Conservation (phyloP, 371 early-diverging fungal species). For the Actinomucor elegans region DNA sequence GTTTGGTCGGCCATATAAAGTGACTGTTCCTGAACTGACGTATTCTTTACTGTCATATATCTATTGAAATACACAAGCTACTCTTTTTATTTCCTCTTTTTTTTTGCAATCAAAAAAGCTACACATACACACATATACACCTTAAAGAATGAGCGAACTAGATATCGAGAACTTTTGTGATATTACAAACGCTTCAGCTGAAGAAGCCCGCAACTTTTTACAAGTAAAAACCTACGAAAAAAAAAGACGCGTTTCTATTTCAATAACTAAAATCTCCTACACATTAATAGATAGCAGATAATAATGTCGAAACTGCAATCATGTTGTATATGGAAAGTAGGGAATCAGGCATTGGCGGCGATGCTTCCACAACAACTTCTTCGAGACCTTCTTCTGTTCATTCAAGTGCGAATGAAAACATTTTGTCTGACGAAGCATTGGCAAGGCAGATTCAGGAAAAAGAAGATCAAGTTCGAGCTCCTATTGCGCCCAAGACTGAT, state of each 20-base stretch:
- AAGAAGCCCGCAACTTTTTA: slow-evolving; percentile 39
- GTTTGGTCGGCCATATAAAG: too few relatives aligned
- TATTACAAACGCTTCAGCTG: slow-evolving; percentile 38
- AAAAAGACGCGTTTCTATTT: background rate
- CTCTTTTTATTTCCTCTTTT: background rate
- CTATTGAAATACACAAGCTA: too few relatives aligned
- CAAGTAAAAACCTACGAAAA: slow-evolving; percentile 21
- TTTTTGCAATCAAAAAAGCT: background rate
- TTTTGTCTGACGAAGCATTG: slow-evolving; percentile 50
- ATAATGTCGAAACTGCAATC: slow-evolving; percentile 42
- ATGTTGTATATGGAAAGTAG: slow-evolving; percentile 39
- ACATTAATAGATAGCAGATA: slow-evolving; percentile 50
- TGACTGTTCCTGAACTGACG: slow-evolving; percentile 4
- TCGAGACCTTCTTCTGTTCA: slow-evolving; percentile 2
- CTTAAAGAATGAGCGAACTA: slow-evolving; percentile 28
- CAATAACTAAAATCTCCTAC: background rate
- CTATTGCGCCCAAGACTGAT: slow-evolving; percentile 75
- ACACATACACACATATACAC: background rate
- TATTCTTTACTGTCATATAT: background rate
- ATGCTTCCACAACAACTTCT: background rate
- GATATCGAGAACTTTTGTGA: slow-evolving; percentile 38
- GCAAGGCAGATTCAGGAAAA: slow-evolving; percentile 55
- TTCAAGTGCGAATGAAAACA: slow-evolving; percentile 1
- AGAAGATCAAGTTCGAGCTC: slow-evolving; percentile 64
- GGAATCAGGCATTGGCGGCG: slow-evolving; percentile 22